Percentiles rank a stretch among this genome's conserved stretches.
Conservation (phyloP, 768 basidiomycete genomes). For the Lentinula edodes region DNA sequence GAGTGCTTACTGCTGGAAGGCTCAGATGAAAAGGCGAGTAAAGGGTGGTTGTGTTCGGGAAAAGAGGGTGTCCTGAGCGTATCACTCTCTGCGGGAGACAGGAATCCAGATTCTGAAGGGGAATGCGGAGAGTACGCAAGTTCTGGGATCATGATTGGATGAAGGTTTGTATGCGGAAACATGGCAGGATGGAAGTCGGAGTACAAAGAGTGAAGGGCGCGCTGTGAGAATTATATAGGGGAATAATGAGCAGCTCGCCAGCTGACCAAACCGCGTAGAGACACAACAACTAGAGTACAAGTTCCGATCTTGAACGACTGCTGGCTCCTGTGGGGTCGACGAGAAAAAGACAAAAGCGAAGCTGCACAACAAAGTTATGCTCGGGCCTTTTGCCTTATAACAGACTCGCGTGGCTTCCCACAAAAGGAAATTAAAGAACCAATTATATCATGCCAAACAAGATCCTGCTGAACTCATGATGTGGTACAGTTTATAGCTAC, state of each 20-base stretch:
- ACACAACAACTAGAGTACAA: background rate
- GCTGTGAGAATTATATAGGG: conserved; percentile 3
- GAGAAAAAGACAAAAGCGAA: conserved; percentile 3
- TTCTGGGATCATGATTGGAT: conserved; percentile 19
- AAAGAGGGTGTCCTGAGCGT: conserved; percentile 34
- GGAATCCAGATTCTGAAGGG: conserved; percentile 23
- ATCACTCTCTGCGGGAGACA: conserved; percentile 36
- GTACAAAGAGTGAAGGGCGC: conserved; percentile 10
- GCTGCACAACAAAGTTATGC: background rate
- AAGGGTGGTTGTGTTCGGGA: conserved; percentile 22
- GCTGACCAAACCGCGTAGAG: conserved; percentile 1
- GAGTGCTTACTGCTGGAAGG: background rate
- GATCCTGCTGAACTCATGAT: background rate
- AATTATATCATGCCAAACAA: background rate
- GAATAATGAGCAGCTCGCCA: conserved; percentile 2
- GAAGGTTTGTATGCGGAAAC: conserved; percentile 16
- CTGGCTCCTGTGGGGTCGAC: background rate
- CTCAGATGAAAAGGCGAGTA: conserved; percentile 12
- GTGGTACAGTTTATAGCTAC: background rate
- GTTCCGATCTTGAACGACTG: background rate
- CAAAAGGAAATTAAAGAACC: background rate
- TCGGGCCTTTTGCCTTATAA: background rate
- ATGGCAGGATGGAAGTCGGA: conserved; percentile 7
- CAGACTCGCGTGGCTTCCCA: background rate
- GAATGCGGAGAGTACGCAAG: conserved; percentile 25